phyloP scores from a whole-genome alignment of 176 grass and related monocot species.

The Cenchrus americanus region DNA sequence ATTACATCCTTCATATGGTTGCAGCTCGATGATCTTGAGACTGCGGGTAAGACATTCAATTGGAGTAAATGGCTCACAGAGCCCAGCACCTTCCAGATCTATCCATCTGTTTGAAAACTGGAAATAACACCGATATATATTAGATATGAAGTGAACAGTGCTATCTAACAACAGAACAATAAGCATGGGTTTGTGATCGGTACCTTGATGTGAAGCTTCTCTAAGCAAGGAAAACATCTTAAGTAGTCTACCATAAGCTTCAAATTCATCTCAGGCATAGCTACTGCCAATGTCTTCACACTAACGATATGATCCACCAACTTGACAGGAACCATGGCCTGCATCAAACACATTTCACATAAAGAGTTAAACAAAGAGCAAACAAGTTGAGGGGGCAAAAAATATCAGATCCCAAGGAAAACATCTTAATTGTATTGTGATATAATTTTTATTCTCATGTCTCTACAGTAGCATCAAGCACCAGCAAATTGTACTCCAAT shows the following conservation, averaged over 20 bases:
- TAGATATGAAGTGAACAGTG: background rate
- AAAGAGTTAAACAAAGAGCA: too few species aligned
- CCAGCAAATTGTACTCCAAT: too few species aligned
- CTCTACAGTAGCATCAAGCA: too few species aligned
- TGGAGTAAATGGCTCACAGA: background rate
- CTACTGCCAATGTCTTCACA: background rate
- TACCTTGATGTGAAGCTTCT: background rate
- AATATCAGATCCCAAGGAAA: too few species aligned
- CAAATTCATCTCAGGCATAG: background rate
- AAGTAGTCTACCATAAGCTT: background rate
- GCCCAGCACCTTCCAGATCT: background rate
- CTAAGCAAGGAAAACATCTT: constrained; percentile 2
- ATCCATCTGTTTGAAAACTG: background rate
- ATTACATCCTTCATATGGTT: background rate
- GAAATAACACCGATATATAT: background rate
- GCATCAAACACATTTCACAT: background rate
- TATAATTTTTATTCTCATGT: too few species aligned
- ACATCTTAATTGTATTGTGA: too few species aligned
- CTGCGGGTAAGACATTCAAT: background rate
- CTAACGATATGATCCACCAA: background rate
- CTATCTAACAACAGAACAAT: too few species aligned
- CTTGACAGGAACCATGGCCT: background rate
- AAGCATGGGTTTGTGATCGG: background rate
- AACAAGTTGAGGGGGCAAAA: too few species aligned
- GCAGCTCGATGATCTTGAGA: constrained; percentile 9